Evolutionary conservation across 1,139 yeast genomes (phyloP), one percentile per base, ranked within the genome.

Genomic region (Lodderomyces parapsilosis): DNA sequence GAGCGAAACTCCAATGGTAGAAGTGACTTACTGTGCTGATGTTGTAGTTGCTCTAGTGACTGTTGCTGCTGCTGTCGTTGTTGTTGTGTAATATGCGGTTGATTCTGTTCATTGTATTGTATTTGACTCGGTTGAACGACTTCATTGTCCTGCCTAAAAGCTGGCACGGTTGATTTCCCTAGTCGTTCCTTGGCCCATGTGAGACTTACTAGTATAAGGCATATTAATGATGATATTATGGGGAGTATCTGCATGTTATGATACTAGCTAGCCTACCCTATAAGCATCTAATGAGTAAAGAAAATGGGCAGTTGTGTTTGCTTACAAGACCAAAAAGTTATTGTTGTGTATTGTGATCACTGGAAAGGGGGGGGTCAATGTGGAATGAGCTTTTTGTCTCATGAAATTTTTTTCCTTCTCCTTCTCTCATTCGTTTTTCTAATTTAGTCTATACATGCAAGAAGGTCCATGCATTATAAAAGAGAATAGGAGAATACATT

Each of bases 1-100:
- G 73, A 63, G 43, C 78, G 53, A 10, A 62, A 50, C 42, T 69
- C 70, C n/a, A 70, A 47, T 4, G 75, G 75, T 9, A 63, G 52
- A 32, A 66, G 49, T 28, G 55, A 43, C 14, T 50, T 46, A 3
- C 18, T 37, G n/a, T 30, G 24, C 22, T 39, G 25, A 10, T 37
- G 44, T 6, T 43, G 46, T 28, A 33, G 40, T 39, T 23, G 42
- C 23, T 30, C 50, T 38, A 39, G 48, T 33, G 25, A 43, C 11
- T 41, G 42, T 27, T 24, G 43, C 17, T 32, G 49, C 10, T 40
- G 49, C 25, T 31, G 43, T 42, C 28, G 46, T 30, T 23, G 50
- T 31, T 38, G 48, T 38, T 20, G 41, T 43, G 17, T 38, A 22
- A 15, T 19, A 28, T 33, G 18, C 4, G 24, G 36, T 23, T 25